Base-by-base conservation (phyloP, 495 filamentous ascomycete species). In the Margaritispora aquatica region DNA sequence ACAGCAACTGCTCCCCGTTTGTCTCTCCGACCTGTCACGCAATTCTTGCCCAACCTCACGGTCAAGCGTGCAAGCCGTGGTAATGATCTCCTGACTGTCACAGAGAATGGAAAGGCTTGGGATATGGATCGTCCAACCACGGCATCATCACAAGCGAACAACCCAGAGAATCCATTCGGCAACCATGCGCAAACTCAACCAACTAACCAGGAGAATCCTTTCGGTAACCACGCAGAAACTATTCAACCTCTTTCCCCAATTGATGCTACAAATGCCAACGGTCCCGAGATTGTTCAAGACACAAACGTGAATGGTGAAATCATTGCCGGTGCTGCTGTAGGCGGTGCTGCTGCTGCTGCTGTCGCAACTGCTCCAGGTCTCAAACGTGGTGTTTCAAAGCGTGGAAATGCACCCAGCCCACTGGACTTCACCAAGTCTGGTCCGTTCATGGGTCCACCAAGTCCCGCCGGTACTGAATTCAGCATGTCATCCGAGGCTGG, bases 1-100 rank as follows among this genome's bases (percentile, higher is more conserved):
- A 68, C 72, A 60, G 72, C 80, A 13, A 79, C 77, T 49, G 85
- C 84, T 19, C 88, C 93, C 2, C 84, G 85, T 55, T 78, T 97
- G 46, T 95, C 91, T 64, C 79, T 96, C 51, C 87, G 90, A 36
- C 94, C 92, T 0, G 82, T 96, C 29, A 93, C 91, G 55, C 85
- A 96, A 65, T 95, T 97, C 70, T 78, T 87, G 13, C 92, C 92
- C 9, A 86, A 82, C 59, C 75, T 91, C 41, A 41, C 52, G 1
- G 73, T 66, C 19, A 68, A 61, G 55, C 62, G 62, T 15, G 68
- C 73, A 54, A 78, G 78, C 73, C 73, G 80, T 29, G 78, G 75
- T 27, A 75, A 74, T 53, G 71, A 71, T 47, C 59, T 67, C 44
- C 63, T 74, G 23, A 64, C 49, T 61, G 61, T 49, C 67, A 67